Base-by-base conservation (phyloP, 495 filamentous ascomycete species). In the Aspergillus sparsus region DNA sequence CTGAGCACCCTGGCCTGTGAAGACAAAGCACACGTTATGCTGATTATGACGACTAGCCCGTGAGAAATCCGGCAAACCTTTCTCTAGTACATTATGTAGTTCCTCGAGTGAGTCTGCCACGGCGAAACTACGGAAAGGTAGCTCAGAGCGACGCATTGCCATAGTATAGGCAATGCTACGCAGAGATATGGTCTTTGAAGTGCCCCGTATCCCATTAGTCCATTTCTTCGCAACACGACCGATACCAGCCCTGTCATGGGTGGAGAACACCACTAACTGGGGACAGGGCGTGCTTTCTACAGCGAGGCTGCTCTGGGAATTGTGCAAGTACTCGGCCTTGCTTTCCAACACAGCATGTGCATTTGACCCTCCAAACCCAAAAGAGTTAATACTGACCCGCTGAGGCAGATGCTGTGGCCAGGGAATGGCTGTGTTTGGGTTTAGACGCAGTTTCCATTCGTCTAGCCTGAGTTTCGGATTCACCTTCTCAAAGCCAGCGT, bases 401-500 rank as follows among this genome's bases (percentile, higher is more conserved):
- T 80, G 80, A 0, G 81, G 75, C 3, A 68, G 59, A 7, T 55
- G 10, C 7, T 10, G 7, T 7, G 67, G 65, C 71, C 71, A 73
- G 6, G 54, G 37, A 4, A 16, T 15, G 2, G 50, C 34, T 32
- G 39, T 12, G 6, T 60, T 65, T 3, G 63, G 53, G 21, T 27
- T 27, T 7, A 71, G 39, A 6, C 56, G 16, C 0, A 71, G 46
- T 32, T 62, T n/a, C 2, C 15, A 2, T 9, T 18, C 27, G 15
- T 58, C 64, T 3, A 58, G 61, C 6, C 8, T 34, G 0, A 76
- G 18, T 2, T 10, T 6, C 0, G 80, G 77, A 37, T 78, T 84
- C 4, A 84, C 68, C 0, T 66, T 67, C 0, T 80, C 55, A 21
- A 86, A 77, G 12, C 76, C 75, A 5, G 86, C 53, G 53, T 87